Base-by-base conservation (phyloP, 805 yeast genomes). In the Metschnikowia santaceciliae region DNA sequence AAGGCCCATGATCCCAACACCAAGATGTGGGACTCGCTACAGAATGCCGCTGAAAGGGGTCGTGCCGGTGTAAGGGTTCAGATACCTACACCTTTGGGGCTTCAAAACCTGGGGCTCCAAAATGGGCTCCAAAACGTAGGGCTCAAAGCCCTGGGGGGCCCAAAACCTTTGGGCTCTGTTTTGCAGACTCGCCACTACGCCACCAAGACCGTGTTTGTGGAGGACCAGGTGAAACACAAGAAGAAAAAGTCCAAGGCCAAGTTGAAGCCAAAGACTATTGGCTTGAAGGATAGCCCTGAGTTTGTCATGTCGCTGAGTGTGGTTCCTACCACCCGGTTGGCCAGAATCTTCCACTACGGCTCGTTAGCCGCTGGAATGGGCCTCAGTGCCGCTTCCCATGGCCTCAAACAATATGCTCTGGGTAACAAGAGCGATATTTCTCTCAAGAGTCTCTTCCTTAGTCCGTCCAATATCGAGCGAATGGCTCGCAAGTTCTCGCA, bases 291-390 rank as follows among this genome's bases (percentile, higher is more conserved):
- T 6, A 65, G 64, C 49, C 53, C 54, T 7, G 67, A 67, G 33
- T 67, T 76, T 57, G 78, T 79, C 53, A 66, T 82, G 77, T 68
- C 80, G 34, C 77, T 78, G 49, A 81, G 94, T 1, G 81, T 87
- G 42, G 94, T 94, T 15, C 99, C 99, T 2, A 76, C 91, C 17
- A 80, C 96, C 1, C 80, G 97, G 61, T 67, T 94, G n/a, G 88
- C 90, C 20, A 76, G 99, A 54, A 77, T 94, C 45, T 90, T 90
- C 64, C 99, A 94, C 68, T 94, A 91, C 65, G 97, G 98, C 8
- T 75, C 88, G 2, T 71, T 94, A 32, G 98, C 97, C 0, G 96
- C 98, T 0, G 89, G 92, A 1, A 83, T 94, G 63, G 96, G 97
- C 0, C 57, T 88, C 10, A 90, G 92, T 35, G 92, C 88, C 23